Conservation (phyloP, 2,329 filamentous ascomycete species). For the Apiospora hydei region DNA sequence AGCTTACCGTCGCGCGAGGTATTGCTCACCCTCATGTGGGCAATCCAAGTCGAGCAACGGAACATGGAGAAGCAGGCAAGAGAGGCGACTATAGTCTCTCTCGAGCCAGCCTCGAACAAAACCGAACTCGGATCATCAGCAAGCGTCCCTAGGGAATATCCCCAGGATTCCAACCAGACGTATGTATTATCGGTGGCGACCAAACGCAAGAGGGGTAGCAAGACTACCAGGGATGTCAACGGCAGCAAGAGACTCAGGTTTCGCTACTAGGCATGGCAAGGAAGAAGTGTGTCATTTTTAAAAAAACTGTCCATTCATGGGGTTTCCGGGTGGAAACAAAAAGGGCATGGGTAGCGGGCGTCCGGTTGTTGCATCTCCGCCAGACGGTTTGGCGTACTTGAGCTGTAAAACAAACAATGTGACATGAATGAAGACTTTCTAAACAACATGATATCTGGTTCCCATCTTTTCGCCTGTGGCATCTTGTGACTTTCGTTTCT, state of each 20-base stretch:
- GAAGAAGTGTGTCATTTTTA: not conserved
- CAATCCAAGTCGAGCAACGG: slow-evolving; percentile 45
- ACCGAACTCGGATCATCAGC: slow-evolving; percentile 27
- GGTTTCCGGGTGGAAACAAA: not conserved
- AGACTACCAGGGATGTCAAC: not conserved
- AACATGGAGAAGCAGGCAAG: slow-evolving; percentile 32
- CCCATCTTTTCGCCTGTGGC: not conserved
- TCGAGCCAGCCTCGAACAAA: slow-evolving; percentile 24
- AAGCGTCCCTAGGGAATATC: slow-evolving; percentile 26
- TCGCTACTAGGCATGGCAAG: slow-evolving; percentile 21
- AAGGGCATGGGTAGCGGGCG: slow-evolving; percentile 23
- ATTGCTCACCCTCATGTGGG: slow-evolving; percentile 46
- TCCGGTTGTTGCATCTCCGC: slow-evolving; percentile 22
- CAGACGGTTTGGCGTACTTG: slow-evolving; percentile 17
- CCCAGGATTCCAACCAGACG: slow-evolving; percentile 27
- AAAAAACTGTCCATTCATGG: slow-evolving; percentile 7
- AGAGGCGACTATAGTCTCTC: slow-evolving; percentile 30
- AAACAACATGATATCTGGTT: not conserved
- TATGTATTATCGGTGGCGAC: slow-evolving; percentile 26
- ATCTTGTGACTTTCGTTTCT: not conserved
- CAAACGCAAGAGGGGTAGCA: slow-evolving; percentile 27
- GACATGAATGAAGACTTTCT: slow-evolving; percentile 22
- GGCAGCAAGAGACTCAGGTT: slow-evolving; percentile 27
- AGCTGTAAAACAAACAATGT: slow-evolving; percentile 23
- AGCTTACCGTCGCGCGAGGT: slow-evolving; percentile 46